These are phyloP conservation scores for Russula olivacea DNA, from an alignment of 768 basidiomycete genomes.

Conservation along the genomic window DNA sequence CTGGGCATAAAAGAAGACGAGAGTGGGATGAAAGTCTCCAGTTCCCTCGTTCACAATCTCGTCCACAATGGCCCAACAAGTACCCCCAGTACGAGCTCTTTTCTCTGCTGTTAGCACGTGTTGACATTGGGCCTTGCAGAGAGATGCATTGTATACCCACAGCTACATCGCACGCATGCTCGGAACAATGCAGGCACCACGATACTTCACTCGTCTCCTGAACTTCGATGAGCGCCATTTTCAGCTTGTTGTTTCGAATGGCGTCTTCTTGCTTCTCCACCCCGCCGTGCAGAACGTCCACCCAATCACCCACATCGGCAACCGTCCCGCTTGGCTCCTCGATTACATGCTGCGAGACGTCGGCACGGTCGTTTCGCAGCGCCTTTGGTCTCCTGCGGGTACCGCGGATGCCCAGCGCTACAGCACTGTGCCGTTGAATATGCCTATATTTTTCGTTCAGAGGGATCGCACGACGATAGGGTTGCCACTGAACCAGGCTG, in stretches of 20 bases:
- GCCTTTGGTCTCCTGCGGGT: conserved; percentile 3
- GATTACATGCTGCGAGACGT: not conserved
- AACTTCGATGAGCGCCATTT: not conserved
- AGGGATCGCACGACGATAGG: conserved; percentile 1
- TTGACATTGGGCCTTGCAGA: not conserved
- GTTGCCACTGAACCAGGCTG: not conserved
- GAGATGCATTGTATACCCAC: not conserved
- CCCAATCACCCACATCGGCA: not conserved
- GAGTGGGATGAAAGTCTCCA: not conserved
- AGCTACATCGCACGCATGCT: not conserved
- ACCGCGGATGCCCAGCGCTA: conserved; percentile 11
- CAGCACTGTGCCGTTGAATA: not conserved
- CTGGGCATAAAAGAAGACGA: not conserved
- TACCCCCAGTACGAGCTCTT: not conserved
- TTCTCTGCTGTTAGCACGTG: no score
- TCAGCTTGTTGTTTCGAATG: not conserved
- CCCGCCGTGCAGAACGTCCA: not conserved
- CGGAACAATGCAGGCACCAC: not conserved
- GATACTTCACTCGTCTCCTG: conserved; percentile 1
- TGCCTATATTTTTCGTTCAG: conserved; percentile 22
- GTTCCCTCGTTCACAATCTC: not conserved
- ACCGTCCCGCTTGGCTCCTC: conserved; percentile 3
- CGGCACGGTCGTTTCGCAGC: conserved; percentile 12
- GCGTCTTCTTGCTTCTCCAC: not conserved
- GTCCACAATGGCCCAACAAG: not conserved